Percentiles rank a stretch among this genome's conserved stretches.
Evolutionary conservation across 129 eudicot genomes (phyloP).

Genomic region (Centrapalus pauciflorus): DNA sequence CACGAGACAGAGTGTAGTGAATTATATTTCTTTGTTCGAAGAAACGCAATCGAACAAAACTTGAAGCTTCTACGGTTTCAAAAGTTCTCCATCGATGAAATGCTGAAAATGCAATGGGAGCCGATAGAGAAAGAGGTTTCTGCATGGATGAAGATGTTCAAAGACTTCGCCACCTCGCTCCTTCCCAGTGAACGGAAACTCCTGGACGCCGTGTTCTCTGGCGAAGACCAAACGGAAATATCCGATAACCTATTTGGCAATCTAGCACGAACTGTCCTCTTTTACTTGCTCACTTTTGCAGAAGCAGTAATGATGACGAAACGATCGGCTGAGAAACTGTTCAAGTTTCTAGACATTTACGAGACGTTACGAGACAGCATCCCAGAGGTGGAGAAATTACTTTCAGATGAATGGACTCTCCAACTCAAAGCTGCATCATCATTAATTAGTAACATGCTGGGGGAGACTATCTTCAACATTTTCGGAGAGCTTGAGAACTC

Average conservation of each 20-base stretch:
- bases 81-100: constrained; percentile 64
- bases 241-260: constrained; percentile 26
- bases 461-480: constrained; percentile 58
- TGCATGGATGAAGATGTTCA: constrained; percentile 55
- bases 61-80: constrained; percentile 45
- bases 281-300: constrained; percentile 49
- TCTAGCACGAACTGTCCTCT: constrained; percentile 29
- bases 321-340: constrained; percentile 69
- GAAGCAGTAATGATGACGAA: constrained; percentile 67
- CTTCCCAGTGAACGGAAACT: constrained; percentile 49
- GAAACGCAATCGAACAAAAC: constrained; percentile 54
- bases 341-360: constrained; percentile 70
- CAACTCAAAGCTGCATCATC: constrained; percentile 42
- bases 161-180: constrained; percentile 21
- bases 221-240: neutral
- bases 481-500: constrained; percentile 68
- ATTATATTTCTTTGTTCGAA: constrained; percentile 47
- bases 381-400: constrained; percentile 32
- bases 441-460: constrained; percentile 41
- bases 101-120: constrained; percentile 83
- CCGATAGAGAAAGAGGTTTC: constrained; percentile 57
- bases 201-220: constrained; percentile 33
- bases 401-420: constrained; percentile 12
- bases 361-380: constrained; percentile 47
- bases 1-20: constrained; percentile 58